Evolutionary conservation across 352 stramenopile genomes (phyloP), one percentile per base, ranked within the genome.

Genomic region (Phytophthora citricola): DNA sequence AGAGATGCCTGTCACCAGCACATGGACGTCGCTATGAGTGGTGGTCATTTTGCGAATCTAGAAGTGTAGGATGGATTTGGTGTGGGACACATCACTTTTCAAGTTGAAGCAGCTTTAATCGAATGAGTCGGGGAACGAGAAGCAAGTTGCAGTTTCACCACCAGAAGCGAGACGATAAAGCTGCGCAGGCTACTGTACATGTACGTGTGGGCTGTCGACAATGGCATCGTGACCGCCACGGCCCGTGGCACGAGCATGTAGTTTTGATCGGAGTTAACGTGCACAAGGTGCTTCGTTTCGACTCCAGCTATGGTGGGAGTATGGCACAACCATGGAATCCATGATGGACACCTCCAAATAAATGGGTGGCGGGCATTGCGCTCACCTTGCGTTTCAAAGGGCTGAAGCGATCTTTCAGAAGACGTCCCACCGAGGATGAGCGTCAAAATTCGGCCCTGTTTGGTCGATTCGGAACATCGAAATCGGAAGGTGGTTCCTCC

Each of bases 1-100:
- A 10, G 48, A 58, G 29, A 70, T 22, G n/a, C 63, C 58, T 12
- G 69, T 67, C 17, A 76, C 26, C 10, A 73, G 48, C 17, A 71
- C 50, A 36, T 75, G 43, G 3, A 54, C 22, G 31, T 58, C 24
- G 12, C 29, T 22, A 41, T 60, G 12, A 32, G 34, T 56, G 46
- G 40, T 63, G 38, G 50, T 50, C 64, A 63, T 71, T 22, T 31
- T 1, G 29, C 17, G 47, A 53, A 53, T 12, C 40, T 43, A 43
- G 38, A 43, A 20, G 5, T 43, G 32, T 53, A 40, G 12, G 1
- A 20, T n/a, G 5, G 29, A 27, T 43, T 20, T 54, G 6, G 26
- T 59, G 52, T 59, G 39, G 0, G 6, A 7, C 3, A 59, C 52
- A 59, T 24, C 8, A 55, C 5, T 24, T 20, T 56, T 55, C 15